phyloP scores from a whole-genome alignment of 2,329 filamentous ascomycete genomes.

The Fusarium graminum region DNA sequence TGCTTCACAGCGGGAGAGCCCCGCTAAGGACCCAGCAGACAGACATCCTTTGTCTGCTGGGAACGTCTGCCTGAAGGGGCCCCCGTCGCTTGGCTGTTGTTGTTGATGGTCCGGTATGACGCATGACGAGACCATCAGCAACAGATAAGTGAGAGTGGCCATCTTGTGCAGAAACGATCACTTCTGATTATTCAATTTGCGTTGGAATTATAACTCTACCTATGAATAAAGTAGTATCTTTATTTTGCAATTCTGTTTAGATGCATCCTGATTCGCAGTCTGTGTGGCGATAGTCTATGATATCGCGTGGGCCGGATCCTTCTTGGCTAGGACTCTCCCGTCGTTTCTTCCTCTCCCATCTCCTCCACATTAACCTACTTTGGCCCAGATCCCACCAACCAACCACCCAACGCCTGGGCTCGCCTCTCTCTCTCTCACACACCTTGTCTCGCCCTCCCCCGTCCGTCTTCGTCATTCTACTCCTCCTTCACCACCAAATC shows the following conservation, averaged over 20 bases:
- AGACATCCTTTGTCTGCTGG: constrained; percentile 4
- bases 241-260: background rate
- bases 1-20: constrained; percentile 2
- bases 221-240: too few relatives aligned
- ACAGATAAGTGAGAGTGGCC: background rate
- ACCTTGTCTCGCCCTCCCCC: constrained; percentile 30
- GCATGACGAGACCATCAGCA: constrained; percentile 5
- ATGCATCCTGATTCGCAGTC: background rate
- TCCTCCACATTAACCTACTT: constrained; percentile 36
- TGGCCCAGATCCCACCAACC: constrained; percentile 30
- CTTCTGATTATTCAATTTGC: too few relatives aligned
- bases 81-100: too few relatives aligned
- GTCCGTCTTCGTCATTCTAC: constrained; percentile 32
- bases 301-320: constrained; percentile 38
- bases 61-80: background rate
- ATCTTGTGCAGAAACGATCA: background rate
- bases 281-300: constrained; percentile 31
- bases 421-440: constrained; percentile 23
- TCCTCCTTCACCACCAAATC: constrained; percentile 26
- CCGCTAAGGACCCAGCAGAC: too few relatives aligned
- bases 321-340: constrained; percentile 13
- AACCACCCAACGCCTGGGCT: constrained; percentile 28
- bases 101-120: background rate
- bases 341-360: constrained; percentile 8
- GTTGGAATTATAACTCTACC: too few relatives aligned